A percentile compares a stretch with the other conserved stretches of the same genome.
Conservation (phyloP, 805 yeast genomes). For the Candida boidinii region DNA sequence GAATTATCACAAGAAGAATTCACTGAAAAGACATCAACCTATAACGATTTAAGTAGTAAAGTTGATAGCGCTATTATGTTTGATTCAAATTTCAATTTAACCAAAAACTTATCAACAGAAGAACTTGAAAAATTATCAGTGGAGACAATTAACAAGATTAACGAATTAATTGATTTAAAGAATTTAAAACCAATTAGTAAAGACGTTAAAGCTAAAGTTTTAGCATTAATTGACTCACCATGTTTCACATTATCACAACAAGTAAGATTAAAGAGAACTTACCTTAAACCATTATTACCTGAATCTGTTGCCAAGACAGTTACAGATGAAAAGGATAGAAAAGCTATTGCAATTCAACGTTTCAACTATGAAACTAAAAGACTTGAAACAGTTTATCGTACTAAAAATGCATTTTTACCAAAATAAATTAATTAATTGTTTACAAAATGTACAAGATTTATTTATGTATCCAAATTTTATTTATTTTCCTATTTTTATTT, state of each 20-base stretch:
- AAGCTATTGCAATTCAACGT: conserved; percentile 40
- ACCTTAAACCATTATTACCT: conserved; percentile 49
- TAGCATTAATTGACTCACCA: conserved; percentile 32
- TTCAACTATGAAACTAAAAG: conserved; percentile 51
- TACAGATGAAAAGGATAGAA: conserved; percentile 31
- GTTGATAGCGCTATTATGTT: conserved; percentile 40
- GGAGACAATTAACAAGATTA: conserved; percentile 10
- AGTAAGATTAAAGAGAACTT: conserved; percentile 33
- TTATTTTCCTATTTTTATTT: no score
- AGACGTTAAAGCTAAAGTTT: conserved; percentile 32
- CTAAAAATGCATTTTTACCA: conserved; percentile 37
- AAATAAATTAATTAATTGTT: neutral
- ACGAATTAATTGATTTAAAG: conserved; percentile 11
- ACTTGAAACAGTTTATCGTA: conserved; percentile 46
- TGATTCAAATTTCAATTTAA: conserved; percentile 33
- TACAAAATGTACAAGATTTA: conserved; percentile 4
- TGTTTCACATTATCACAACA: conserved; percentile 30
- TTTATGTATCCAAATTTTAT: no score
- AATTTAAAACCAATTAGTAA: conserved; percentile 19
- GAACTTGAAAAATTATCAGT: conserved; percentile 20
- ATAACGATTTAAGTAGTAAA: conserved; percentile 27
- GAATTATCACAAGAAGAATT: conserved; percentile 25
- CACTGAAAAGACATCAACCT: conserved; percentile 18
- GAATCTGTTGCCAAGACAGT: conserved; percentile 29
- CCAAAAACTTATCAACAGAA: conserved; percentile 27